Evolutionary conservation across 305 asterid genomes (phyloP).

Genomic region (Solanum hybrid): DNA sequence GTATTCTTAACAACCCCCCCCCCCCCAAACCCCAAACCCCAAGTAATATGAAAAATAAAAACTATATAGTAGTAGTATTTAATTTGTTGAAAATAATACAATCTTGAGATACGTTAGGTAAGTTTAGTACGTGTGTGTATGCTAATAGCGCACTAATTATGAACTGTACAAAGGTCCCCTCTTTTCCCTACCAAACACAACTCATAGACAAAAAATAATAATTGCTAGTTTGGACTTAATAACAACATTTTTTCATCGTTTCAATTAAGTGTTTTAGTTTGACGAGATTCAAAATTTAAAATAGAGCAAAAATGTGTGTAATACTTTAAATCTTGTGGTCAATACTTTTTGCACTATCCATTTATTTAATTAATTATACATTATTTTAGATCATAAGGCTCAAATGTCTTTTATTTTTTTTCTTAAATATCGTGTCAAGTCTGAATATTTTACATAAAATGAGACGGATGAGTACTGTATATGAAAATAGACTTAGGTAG

Average conservation of each 20-base stretch:
- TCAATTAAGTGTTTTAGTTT: background rate
- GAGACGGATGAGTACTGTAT: too few relatives aligned
- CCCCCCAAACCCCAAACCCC: background rate
- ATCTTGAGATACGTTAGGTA: slow-evolving; percentile 1
- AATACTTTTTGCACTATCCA: too few relatives aligned
- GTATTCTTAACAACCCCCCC: background rate
- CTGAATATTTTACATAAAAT: too few relatives aligned
- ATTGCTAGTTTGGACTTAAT: background rate
- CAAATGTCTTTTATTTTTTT: fast-evolving
- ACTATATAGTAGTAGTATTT: background rate
- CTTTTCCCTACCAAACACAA: background rate
- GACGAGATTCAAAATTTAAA: background rate
- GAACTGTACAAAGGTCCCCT: slow-evolving; percentile 3
- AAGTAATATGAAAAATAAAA: background rate
- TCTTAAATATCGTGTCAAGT: too few relatives aligned
- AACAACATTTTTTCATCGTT: background rate
- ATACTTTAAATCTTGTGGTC: too few relatives aligned
- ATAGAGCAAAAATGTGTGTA: too few relatives aligned
- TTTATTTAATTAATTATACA: background rate
- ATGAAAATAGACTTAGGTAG: background rate
- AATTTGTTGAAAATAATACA: background rate
- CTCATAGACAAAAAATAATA: background rate
- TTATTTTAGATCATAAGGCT: background rate
- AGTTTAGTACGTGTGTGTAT: background rate
- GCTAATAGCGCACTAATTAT: slow-evolving; percentile 4